Evolutionary conservation across 2,329 filamentous ascomycete genomes (phyloP).

Genomic region (Trichoderma cornu-damae): DNA sequence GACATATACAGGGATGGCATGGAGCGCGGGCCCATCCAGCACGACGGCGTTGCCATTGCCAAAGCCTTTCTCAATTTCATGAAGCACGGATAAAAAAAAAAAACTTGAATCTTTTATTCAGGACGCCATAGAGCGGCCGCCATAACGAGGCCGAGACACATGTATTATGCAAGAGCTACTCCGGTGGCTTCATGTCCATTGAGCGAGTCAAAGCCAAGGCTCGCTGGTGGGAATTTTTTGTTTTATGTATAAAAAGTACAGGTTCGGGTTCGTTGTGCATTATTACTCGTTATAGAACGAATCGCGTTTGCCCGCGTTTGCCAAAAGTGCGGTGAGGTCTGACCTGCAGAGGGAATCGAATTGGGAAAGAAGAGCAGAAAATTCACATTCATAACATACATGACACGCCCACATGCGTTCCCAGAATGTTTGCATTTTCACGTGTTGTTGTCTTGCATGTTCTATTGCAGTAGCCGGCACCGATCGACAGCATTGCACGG

Average conservation of each 20-base stretch:
- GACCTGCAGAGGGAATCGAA: background rate
- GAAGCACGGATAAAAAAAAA: conserved; percentile 46
- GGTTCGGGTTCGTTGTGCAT: background rate
- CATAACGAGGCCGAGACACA: background rate
- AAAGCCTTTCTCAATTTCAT: conserved; percentile 73
- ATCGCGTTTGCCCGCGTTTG: conserved; percentile 1
- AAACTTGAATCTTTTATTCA: too few relatives aligned
- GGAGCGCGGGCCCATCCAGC: conserved; percentile 56
- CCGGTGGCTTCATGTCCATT: background rate
- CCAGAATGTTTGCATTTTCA: background rate
- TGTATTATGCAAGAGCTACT: background rate
- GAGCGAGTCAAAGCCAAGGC: background rate
- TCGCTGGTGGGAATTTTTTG: too few relatives aligned
- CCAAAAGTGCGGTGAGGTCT: conserved; percentile 15
- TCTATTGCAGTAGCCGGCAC: background rate
- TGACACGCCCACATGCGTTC: background rate
- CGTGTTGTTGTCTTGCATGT: background rate
- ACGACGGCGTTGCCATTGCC: conserved; percentile 76
- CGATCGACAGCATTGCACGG: background rate
- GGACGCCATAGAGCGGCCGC: background rate
- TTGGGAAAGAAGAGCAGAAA: too few relatives aligned
- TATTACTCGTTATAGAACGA: background rate
- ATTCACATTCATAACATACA: background rate
- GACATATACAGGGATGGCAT: conserved; percentile 65
- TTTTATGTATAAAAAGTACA: background rate